Base-by-base conservation (phyloP, 306 rosid genomes). In the Prunus fruticosa region DNA sequence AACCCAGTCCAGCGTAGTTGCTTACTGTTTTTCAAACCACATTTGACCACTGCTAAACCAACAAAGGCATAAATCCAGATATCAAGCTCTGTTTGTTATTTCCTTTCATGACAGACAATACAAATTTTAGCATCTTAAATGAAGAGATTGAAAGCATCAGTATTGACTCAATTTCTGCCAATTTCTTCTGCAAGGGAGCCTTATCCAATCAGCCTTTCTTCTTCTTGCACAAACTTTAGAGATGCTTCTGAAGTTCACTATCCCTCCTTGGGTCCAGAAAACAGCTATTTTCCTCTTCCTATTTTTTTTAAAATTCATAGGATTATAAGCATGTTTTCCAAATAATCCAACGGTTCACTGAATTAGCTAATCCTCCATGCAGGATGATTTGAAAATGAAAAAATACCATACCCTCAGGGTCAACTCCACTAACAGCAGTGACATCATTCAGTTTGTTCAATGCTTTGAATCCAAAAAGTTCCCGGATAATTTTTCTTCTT, bases 341-440 rank as follows among this genome's bases (percentile, higher is more conserved):
- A 72, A 11, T 12, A 67, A 58, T 73, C 69, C 22, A 67, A 75
- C 41, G 70, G 64, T 64, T 41, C 34, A 62, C 54, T 68, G 20
- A 50, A 16, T 67, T 79, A 46, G 56, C 38, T 3, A 18, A 43
- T 56, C 45, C 60, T 71, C 58, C 1, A 50, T 15, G 52, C 3
- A 69, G 27, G 25, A 77, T 47, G 41, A 56, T 53, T 56, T 74
- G 66, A 77, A 63, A 73, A 52, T 57, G 79, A 58, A 67, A 60
- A 76, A 32, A 80, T 46, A 75, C 62, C 71, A 68, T 89, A 94
- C 98, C 96, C 96, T 89, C n/a, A 72, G 90, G 96, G 79, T 95
- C 93, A 77, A 95, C 96, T 85, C 98, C 98, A 85, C 98, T 92
- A 78, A 92, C 95, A 72, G 96, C 98, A 47, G 97, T 90, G 71